These are phyloP conservation scores for Lepidium sativum DNA, from an alignment of 345 rosid genomes.

Conservation along the genomic window DNA sequence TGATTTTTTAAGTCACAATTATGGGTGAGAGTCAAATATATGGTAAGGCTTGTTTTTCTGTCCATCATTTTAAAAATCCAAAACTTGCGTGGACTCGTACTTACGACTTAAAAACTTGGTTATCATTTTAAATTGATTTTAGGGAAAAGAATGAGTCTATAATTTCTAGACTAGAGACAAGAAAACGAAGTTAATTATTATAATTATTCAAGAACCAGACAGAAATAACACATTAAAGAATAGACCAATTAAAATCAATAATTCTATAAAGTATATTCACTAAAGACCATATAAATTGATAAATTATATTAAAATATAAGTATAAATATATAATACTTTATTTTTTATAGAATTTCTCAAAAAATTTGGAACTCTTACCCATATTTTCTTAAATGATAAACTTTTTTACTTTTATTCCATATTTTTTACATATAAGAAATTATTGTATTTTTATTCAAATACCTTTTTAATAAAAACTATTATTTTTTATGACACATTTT, in stretches of 20 bases:
- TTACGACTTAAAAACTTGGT: not conserved
- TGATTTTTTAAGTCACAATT: not conserved
- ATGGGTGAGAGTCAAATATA: conserved; percentile 5
- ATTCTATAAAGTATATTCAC: not conserved
- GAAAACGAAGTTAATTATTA: not conserved
- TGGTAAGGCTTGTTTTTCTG: not conserved
- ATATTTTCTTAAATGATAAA: too few relatives aligned
- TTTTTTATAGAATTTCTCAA: too few relatives aligned
- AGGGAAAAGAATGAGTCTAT: not conserved
- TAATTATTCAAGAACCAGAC: not conserved
- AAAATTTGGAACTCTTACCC: too few relatives aligned
- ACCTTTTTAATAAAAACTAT: too few relatives aligned
- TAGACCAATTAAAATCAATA: not conserved
- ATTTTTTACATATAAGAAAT: too few relatives aligned
- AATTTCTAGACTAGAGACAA: not conserved
- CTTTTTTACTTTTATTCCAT: too few relatives aligned
- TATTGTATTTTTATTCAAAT: too few relatives aligned
- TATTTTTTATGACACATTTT: too few relatives aligned
- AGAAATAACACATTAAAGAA: not conserved
- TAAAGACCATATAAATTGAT: too few relatives aligned
- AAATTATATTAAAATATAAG: not conserved
- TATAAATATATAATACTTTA: too few relatives aligned
- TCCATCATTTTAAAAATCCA: not conserved
- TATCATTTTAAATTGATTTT: not conserved
- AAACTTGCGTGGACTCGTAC: conserved; percentile 10